These are phyloP conservation scores for Monilinia fructicola DNA, from an alignment of 2,329 filamentous ascomycete genomes.

Conservation along the genomic window DNA sequence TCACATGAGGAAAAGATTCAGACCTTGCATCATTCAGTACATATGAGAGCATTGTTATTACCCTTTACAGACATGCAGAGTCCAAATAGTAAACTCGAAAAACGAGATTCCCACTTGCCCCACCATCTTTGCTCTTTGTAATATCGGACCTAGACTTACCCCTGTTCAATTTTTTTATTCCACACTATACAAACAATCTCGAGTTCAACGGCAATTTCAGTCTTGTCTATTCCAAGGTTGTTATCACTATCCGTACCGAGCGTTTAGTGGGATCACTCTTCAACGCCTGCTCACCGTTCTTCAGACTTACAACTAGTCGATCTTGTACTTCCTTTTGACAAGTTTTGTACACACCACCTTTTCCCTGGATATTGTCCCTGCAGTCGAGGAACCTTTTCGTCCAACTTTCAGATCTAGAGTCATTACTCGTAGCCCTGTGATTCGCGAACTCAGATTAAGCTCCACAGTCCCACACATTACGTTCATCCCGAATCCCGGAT, in stretches of 20 bases:
- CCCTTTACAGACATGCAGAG: constrained; percentile 19
- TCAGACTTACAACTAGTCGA: constrained; percentile 26
- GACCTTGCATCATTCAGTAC: not conserved
- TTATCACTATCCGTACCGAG: constrained; percentile 25
- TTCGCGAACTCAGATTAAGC: constrained; percentile 34
- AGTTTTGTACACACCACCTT: constrained; percentile 30
- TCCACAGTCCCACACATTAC: constrained; percentile 31
- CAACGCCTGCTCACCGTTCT: constrained; percentile 25
- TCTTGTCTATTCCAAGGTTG: constrained; percentile 26
- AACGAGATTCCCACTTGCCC: constrained; percentile 22
- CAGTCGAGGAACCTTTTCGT: constrained; percentile 29
- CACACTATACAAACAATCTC: constrained; percentile 22
- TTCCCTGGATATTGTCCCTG: constrained; percentile 35
- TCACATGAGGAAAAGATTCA: constrained; percentile 1
- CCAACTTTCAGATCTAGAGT: constrained; percentile 33
- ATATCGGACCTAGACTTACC: constrained; percentile 27
- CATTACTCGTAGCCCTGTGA: constrained; percentile 34
- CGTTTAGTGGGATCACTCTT: constrained; percentile 27
- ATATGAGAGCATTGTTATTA: constrained; percentile 4
- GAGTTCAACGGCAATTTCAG: constrained; percentile 26
- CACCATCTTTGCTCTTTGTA: constrained; percentile 27
- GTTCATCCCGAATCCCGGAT: constrained; percentile 33
- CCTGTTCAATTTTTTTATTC: constrained; percentile 14
- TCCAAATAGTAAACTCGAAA: constrained; percentile 19
- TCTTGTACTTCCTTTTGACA: constrained; percentile 29